Percentiles rank a stretch among this genome's conserved stretches.
phyloP scores from a whole-genome alignment of 768 basidiomycete genomes.

The Suillus luteus region DNA sequence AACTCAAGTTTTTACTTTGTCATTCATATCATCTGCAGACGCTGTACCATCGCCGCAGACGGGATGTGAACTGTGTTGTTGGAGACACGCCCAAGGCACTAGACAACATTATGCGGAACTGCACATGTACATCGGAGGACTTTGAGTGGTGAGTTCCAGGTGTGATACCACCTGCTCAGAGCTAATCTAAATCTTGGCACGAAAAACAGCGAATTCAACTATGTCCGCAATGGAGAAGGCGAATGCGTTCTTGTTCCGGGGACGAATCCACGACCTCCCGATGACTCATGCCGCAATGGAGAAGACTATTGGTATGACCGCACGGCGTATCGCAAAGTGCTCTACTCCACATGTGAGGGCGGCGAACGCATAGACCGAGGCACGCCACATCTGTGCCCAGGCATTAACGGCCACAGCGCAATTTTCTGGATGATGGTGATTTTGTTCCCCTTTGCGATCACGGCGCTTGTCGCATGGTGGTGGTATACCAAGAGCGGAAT shows the following conservation, averaged over 20 bases:
- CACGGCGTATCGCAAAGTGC: conserved; percentile 88
- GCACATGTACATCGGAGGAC: conserved; percentile 71
- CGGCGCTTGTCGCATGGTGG: conserved; percentile 76
- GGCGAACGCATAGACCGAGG: conserved; percentile 83
- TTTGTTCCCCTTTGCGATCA: conserved; percentile 74
- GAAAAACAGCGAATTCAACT: conserved; percentile 83
- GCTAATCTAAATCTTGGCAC: neutral
- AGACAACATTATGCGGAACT: conserved; percentile 63
- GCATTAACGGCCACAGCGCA: conserved; percentile 66
- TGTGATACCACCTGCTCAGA: neutral
- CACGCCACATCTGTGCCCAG: conserved; percentile 74
- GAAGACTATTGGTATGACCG: conserved; percentile 93
- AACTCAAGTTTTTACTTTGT: neutral
- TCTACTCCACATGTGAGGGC: conserved; percentile 83
- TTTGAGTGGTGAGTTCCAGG: conserved; percentile 85
- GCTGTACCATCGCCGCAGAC: conserved; percentile 85
- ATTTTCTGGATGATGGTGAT: conserved; percentile 87
- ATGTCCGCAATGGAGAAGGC: conserved; percentile 65
- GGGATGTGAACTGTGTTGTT: conserved; percentile 81
- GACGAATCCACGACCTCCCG: conserved; percentile 59
- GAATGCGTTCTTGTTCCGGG: conserved; percentile 80
- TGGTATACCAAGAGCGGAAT: conserved; percentile 77
- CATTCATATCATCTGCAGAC: conserved; percentile 50
- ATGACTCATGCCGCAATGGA: conserved; percentile 60
- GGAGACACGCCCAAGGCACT: conserved; percentile 63